Evolutionary conservation across 768 basidiomycete genomes (phyloP), one percentile per base, ranked within the genome.

Genomic region (Sporobolomyces pararoseus): DNA sequence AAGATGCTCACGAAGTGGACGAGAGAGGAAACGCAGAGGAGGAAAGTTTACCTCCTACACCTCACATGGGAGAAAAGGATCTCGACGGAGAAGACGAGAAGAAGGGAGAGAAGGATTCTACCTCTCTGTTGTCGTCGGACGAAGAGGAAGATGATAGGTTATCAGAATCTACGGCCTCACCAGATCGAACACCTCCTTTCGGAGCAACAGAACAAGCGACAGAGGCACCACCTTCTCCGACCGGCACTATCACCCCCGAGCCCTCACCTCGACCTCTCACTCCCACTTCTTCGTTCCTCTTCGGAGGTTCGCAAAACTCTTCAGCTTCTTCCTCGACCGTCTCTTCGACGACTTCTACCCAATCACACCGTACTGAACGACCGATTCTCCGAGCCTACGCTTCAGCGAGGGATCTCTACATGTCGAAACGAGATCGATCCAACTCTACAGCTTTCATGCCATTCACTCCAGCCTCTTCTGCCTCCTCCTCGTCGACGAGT

Each of bases 1-100:
- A 59, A 9, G 68, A 74, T 23, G 72, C 68, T 52, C 72, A 74
- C 63, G 35, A 66, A 50, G 72, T 74, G 14, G 72, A 70, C 58
- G 27, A 64, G 59, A 6, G 29, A 23, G 72, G 72, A 17, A 49
- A 57, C 0, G 72, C 72, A n/a, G 72, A 67, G n/a, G 32, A 51
- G 44, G 52, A 49, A 17, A 67, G 65, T 27, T 35, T 74, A 13
- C 68, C 65, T 23, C 47, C 65, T 4, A 63, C 72, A 23, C 70
- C 70, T 31, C 25, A 37, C 2, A 16, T 49, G 12, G 46, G 12
- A 17, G 53, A 61, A 60, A 25, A 32, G 44, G 31, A 31, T 27
- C 52, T 57, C 50, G 47, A 3, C 9, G 44, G 27, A 4, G 21
- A 16, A 21, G 65, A 31, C 23, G 58, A 31, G 25, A 29, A 25